Base-by-base conservation (phyloP, 1,139 yeast species). In the Diutina rugosa region DNA sequence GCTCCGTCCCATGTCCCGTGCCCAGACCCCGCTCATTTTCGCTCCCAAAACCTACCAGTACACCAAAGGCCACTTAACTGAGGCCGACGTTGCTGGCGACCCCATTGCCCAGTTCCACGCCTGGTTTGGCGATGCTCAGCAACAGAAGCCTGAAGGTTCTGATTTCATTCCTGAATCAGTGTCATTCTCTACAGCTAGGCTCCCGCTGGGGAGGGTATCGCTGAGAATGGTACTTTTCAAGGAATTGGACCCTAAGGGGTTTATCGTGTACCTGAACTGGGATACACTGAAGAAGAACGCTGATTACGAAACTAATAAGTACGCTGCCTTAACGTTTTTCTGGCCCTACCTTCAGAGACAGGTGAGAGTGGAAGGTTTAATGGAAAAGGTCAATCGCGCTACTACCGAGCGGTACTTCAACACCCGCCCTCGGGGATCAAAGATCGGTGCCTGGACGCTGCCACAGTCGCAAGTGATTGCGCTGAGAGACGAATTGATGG, bases 401-500 rank as follows among this genome's bases (percentile, higher is more conserved):
- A 89, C 87, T 47, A 80, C 90, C 9, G 83, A 85, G 63, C 76
- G 85, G 57, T 93, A 93, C 70, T 93, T 82, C 70, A 79, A 81
- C 57, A 87, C 96, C 1, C 79, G 99, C 65, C 98, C 99, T 45
- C 77, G 96, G 59, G 97, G 95, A 6, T 87, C 96, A 28, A 84
- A 88, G 66, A 84, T 93, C 59, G 98, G 99, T 29, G 99, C 99
- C 0, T 91, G 97, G 97, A 87, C 98, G 0, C 85, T 95, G 52
- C 95, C 96, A 1, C 99, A 93, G 73, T 83, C 91, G 51, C 76
- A 78, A 58, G 76, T 74, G 1, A 76, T 93, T 41, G 64, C 68
- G 26, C 69, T 75, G 48, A 76, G 97, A 61, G 78, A 79, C 18
- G 86, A 81, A 61, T 78, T 93, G 59, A 67, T 72, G n/a, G 66